phyloP scores from a whole-genome alignment of 2,329 filamentous ascomycete species.

The Aspergillus unguis region DNA sequence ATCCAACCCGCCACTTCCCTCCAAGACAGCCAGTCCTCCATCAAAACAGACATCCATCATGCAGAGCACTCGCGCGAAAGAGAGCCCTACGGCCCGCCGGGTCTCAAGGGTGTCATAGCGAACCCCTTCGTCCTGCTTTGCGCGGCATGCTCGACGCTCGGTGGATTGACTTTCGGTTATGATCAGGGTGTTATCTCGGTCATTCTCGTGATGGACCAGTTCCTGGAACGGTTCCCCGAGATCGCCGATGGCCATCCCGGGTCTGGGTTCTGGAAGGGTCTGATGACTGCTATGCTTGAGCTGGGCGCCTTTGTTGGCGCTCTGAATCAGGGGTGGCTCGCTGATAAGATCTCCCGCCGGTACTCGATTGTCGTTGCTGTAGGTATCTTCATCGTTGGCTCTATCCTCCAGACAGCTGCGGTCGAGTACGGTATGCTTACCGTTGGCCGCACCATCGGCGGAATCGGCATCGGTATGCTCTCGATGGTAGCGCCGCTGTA shows the following conservation, averaged over 20 bases:
- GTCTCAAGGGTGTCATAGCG: neutral
- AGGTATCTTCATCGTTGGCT: conserved; percentile 51
- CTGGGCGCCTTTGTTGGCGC: conserved; percentile 50
- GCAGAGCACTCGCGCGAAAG: neutral
- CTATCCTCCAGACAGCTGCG: conserved; percentile 51
- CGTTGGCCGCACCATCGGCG: conserved; percentile 50
- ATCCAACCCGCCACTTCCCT: neutral
- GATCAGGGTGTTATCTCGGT: conserved; percentile 46
- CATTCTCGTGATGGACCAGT: conserved; percentile 53
- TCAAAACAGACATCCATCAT: conserved; percentile 1
- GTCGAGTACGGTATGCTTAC: conserved; percentile 52
- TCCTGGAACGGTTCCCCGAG: conserved; percentile 45
- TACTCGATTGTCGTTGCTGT: conserved; percentile 53
- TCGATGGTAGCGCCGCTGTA: conserved; percentile 52
- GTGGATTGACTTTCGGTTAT: conserved; percentile 52
- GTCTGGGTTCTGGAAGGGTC: conserved; percentile 42
- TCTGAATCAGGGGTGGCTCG: conserved; percentile 49
- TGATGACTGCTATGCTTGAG: conserved; percentile 56
- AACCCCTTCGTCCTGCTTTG: conserved; percentile 4
- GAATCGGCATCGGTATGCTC: conserved; percentile 52
- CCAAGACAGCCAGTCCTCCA: neutral
- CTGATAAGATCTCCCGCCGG: conserved; percentile 52
- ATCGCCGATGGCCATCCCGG: conserved; percentile 36
- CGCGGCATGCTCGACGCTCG: conserved; percentile 35
- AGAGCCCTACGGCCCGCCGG: conserved; percentile 5